Percentiles rank a stretch among this genome's conserved stretches.
These are phyloP conservation scores for Aspergillus floridensis DNA, from an alignment of 2,329 filamentous ascomycete genomes.

Conservation along the genomic window DNA sequence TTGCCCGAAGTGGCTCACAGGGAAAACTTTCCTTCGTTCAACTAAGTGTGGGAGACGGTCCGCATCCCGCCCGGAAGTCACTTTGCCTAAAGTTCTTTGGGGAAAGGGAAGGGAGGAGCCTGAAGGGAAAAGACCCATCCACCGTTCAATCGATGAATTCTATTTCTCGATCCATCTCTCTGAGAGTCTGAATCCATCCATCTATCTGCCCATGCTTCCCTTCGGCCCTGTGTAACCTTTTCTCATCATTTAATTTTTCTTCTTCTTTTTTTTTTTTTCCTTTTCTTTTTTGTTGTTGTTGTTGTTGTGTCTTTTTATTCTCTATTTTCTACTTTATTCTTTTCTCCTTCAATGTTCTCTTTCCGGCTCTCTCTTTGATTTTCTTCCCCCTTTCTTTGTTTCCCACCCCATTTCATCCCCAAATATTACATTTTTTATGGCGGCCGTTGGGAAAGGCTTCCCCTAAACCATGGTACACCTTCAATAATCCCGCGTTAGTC, in stretches of 20 bases:
- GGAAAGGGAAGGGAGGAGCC: background rate
- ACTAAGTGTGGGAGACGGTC: slow-evolving; percentile 22
- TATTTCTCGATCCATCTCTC: background rate
- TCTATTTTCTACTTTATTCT: too few relatives aligned
- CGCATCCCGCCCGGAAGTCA: slow-evolving; percentile 27
- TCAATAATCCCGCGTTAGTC: too few relatives aligned
- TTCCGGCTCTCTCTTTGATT: too few relatives aligned
- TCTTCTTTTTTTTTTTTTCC: background rate
- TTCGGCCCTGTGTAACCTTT: background rate
- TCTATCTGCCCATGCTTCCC: background rate
- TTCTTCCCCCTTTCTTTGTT: too few relatives aligned
- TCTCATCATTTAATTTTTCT: background rate
- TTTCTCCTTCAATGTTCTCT: too few relatives aligned
- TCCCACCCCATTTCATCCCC: too few relatives aligned
- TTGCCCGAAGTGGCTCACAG: too few relatives aligned
- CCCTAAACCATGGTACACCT: too few relatives aligned
- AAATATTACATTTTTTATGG: too few relatives aligned
- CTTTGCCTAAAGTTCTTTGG: slow-evolving; percentile 7
- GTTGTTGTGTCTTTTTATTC: background rate
- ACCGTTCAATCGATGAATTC: background rate
- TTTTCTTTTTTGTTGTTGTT: background rate
- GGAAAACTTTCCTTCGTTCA: slow-evolving; percentile 11
- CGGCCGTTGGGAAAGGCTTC: too few relatives aligned
- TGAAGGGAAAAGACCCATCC: background rate
- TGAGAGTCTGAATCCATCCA: background rate